phyloP scores from a whole-genome alignment of 306 rosid genomes.

The Sphenostylis stenocarpa region DNA sequence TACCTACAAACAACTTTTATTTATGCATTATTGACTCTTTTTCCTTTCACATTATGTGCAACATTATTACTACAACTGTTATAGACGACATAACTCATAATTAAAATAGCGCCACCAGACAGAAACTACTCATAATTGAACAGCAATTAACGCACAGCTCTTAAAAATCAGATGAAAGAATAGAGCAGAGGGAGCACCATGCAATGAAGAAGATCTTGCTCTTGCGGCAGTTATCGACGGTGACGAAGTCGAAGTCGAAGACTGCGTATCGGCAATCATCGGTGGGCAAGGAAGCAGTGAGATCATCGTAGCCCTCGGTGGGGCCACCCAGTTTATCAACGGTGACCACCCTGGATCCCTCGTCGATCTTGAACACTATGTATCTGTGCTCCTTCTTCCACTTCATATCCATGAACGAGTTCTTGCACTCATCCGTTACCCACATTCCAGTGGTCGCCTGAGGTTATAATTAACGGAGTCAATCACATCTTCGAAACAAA shows the following conservation, averaged over 20 bases:
- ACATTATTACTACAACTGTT: not conserved
- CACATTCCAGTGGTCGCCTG: slow-evolving; percentile 92
- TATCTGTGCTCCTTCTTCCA: slow-evolving; percentile 80
- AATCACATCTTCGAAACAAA: not conserved
- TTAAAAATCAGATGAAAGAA: not conserved
- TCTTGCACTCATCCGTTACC: slow-evolving; percentile 88
- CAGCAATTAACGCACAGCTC: too few relatives aligned
- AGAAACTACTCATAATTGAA: too few relatives aligned
- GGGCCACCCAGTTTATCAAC: slow-evolving; percentile 95
- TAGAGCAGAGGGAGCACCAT: slow-evolving; percentile 5
- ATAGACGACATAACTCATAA: not conserved
- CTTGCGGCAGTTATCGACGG: slow-evolving; percentile 93
- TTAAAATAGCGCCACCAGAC: not conserved
- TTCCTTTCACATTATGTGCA: not conserved
- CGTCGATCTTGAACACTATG: slow-evolving; percentile 95
- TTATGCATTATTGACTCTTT: not conserved
- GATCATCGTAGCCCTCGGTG: slow-evolving; percentile 78
- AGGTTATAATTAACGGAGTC: too few relatives aligned
- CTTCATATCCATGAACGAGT: slow-evolving; percentile 79
- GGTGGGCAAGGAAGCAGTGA: slow-evolving; percentile 80
- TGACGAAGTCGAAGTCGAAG: slow-evolving; percentile 93
- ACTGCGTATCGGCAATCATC: slow-evolving; percentile 97
- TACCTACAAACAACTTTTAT: not conserved
- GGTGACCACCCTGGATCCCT: slow-evolving; percentile 75
- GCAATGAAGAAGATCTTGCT: slow-evolving; percentile 99